Evolutionary conservation across 768 basidiomycete species (phyloP).

Genomic region (Naganishia vaughanmartiniae): DNA sequence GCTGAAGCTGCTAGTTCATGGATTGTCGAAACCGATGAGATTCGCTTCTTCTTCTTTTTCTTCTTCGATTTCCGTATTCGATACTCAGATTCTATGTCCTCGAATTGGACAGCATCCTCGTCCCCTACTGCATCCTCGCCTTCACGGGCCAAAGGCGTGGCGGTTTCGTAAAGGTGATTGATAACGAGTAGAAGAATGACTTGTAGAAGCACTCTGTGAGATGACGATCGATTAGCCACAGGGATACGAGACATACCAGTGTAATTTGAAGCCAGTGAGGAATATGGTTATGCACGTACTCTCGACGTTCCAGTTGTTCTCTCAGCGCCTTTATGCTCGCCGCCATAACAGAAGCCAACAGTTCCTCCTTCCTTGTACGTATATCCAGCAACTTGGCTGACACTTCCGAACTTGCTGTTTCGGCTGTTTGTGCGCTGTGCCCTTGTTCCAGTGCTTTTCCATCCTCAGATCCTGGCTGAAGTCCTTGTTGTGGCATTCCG

Average conservation of each 20-base stretch:
- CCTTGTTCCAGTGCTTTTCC: not conserved
- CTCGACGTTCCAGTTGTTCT: conserved; percentile 8
- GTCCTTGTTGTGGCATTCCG: not conserved
- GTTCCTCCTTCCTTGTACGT: not conserved
- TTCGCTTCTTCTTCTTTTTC: conserved; percentile 5
- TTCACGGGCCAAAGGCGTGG: not conserved
- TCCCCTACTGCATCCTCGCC: not conserved
- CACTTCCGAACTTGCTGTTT: not conserved
- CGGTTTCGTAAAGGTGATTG: not conserved
- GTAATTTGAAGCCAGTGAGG: not conserved
- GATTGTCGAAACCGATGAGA: not conserved
- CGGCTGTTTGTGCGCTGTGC: not conserved
- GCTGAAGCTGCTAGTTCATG: not conserved
- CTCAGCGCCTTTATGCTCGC: not conserved
- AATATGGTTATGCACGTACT: not conserved
- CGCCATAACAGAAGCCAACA: not conserved
- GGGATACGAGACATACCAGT: not conserved
- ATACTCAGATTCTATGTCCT: not conserved
- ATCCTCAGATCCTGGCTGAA: not conserved
- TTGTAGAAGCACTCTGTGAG: not conserved
- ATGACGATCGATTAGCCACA: not conserved
- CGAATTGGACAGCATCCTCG: not conserved
- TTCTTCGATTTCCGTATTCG: not conserved
- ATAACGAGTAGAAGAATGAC: conserved; percentile 2
- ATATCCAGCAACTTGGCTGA: no score